Conservation (phyloP, 345 rosid species). For the Hevea brasiliensis region DNA sequence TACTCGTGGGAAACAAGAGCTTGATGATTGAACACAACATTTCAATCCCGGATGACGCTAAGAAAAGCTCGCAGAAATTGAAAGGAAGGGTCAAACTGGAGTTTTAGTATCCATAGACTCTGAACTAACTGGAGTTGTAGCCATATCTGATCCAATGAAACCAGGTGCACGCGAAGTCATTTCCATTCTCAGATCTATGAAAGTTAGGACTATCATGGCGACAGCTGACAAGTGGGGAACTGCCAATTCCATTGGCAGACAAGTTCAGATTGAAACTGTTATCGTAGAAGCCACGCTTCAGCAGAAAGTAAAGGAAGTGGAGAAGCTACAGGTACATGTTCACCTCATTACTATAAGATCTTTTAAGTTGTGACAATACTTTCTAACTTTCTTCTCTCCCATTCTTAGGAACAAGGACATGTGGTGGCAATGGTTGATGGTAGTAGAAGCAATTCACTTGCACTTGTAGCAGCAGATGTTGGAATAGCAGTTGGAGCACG, state of each 20-base stretch:
- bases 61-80: slow-evolving; percentile 70
- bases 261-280: slow-evolving; percentile 74
- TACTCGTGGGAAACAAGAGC: slow-evolving; percentile 76
- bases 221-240: slow-evolving; percentile 98
- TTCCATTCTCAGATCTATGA: slow-evolving; percentile 75
- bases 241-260: slow-evolving; percentile 72
- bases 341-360: no score
- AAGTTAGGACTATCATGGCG: slow-evolving; percentile 74
- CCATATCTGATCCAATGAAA: slow-evolving; percentile 78
- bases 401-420: slow-evolving; percentile 56
- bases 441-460: slow-evolving; percentile 83
- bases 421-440: slow-evolving; percentile 94
- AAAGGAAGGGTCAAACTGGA: slow-evolving; percentile 76
- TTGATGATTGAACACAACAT: slow-evolving; percentile 54
- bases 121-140: slow-evolving; percentile 62
- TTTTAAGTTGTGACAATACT: not conserved
- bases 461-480: slow-evolving; percentile 87
- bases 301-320: slow-evolving; percentile 83
- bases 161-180: slow-evolving; percentile 73
- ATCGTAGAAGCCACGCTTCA: slow-evolving; percentile 88
- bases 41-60: slow-evolving; percentile 51
- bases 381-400: not conserved
- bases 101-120: slow-evolving; percentile 63
- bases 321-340: slow-evolving; percentile 64
- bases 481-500: slow-evolving; percentile 98